Percentiles rank a stretch among this genome's conserved stretches.
phyloP scores from a whole-genome alignment of 2,329 filamentous ascomycete species.

The Bipolaris oryzae region DNA sequence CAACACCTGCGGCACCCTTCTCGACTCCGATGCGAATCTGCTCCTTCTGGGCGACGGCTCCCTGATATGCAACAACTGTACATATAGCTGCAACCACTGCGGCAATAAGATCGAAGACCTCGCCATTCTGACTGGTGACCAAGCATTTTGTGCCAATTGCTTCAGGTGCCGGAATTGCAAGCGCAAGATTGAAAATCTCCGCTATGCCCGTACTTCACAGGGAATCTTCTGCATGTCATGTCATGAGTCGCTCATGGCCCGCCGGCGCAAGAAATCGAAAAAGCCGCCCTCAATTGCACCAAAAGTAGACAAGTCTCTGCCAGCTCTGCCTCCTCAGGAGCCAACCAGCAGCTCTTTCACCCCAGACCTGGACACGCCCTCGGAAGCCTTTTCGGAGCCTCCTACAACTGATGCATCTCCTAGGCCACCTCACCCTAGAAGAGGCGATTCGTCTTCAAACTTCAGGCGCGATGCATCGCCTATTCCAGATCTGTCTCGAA shows the following conservation, averaged over 20 bases:
- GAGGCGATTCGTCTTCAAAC: conserved; percentile 45
- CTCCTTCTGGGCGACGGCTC: conserved; percentile 96
- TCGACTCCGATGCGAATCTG: conserved; percentile 97
- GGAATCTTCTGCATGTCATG: conserved; percentile 99
- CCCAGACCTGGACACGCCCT: conserved; percentile 62
- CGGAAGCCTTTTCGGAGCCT: conserved; percentile 66
- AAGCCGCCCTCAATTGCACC: conserved; percentile 51
- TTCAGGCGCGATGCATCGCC: conserved; percentile 50
- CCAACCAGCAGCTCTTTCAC: conserved; percentile 65
- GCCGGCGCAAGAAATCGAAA: conserved; percentile 85
- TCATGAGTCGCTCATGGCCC: conserved; percentile 94
- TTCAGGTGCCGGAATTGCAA: conserved; percentile 99
- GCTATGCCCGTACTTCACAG: conserved; percentile 96
- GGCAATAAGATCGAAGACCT: conserved; percentile 98
- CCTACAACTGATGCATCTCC: conserved; percentile 72
- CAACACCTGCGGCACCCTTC: conserved; percentile 91
- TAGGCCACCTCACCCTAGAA: conserved; percentile 42
- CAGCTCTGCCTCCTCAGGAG: conserved; percentile 78
- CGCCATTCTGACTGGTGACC: conserved; percentile 94
- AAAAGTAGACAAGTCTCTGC: conserved; percentile 88
- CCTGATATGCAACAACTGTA: conserved; percentile 98
- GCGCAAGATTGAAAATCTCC: conserved; percentile 95
- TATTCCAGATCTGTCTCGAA: conserved; percentile 39
- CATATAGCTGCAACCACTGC: conserved; percentile 97
- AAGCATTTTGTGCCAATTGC: conserved; percentile 96